A percentile compares a stretch with the other conserved stretches of the same genome.
Evolutionary conservation across 1,139 yeast genomes (phyloP).

Genomic region (Pneumocystis oryctolagi): DNA sequence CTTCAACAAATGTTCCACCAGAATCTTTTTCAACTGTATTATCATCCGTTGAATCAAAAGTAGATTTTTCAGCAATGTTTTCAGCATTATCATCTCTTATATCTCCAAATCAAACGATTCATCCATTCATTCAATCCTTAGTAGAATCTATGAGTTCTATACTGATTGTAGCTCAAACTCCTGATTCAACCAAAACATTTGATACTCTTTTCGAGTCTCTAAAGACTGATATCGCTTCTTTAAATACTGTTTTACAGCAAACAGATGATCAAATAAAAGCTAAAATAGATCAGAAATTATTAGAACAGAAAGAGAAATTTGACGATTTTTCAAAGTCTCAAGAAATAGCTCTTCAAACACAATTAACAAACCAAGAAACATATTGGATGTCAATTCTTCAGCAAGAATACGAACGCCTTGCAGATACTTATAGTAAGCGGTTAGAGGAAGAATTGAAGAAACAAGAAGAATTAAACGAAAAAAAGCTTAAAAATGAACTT

Average conservation of each 20-base stretch:
- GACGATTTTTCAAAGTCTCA: not conserved
- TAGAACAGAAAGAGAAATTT: not conserved
- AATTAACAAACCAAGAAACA: constrained; percentile 35
- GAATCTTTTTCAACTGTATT: not conserved
- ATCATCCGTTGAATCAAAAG: too few relatives aligned
- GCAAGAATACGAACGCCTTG: constrained; percentile 48
- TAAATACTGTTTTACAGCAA: not conserved
- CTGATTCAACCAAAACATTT: not conserved
- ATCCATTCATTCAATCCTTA: not conserved
- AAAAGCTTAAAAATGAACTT: constrained; percentile 67
- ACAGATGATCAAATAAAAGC: constrained; percentile 6
- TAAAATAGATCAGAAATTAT: not conserved
- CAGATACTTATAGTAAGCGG: constrained; percentile 45
- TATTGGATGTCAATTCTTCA: constrained; percentile 46
- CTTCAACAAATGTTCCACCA: not conserved
- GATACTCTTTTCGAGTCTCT: not conserved
- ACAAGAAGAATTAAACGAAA: constrained; percentile 49
- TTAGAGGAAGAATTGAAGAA: constrained; percentile 54
- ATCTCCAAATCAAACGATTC: not conserved
- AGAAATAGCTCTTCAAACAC: constrained; percentile 18
- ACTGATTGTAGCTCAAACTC: not conserved
- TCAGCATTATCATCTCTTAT: not conserved
- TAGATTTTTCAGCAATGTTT: not conserved
- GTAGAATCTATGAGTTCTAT: not conserved
- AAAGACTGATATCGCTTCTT: not conserved